phyloP scores from a whole-genome alignment of 192 early-diverging fungal species.

The Obelidium mucronatum region DNA sequence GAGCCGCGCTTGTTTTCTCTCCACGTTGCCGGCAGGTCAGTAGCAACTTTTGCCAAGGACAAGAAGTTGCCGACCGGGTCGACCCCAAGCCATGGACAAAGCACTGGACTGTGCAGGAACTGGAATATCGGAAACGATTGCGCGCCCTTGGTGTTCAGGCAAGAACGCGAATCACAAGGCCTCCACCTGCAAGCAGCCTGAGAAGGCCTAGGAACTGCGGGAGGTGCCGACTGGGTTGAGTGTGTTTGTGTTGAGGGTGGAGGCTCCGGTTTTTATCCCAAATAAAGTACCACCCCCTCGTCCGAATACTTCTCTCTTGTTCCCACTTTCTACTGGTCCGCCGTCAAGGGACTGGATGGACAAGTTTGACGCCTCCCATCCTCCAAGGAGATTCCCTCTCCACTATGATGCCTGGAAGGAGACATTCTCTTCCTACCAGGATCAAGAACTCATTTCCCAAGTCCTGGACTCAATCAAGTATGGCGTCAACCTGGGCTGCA shows the following conservation, averaged over 20 bases:
- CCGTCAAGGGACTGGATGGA: background rate
- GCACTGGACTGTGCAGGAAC: background rate
- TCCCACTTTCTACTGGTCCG: background rate
- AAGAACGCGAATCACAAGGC: background rate
- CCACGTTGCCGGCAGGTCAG: background rate
- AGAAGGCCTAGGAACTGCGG: background rate
- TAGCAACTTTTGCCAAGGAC: background rate
- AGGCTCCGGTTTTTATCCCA: background rate
- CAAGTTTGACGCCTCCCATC: background rate
- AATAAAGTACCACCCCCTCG: background rate
- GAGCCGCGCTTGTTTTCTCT: background rate
- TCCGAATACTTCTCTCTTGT: background rate
- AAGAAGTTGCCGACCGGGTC: background rate
- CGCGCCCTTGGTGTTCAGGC: background rate
- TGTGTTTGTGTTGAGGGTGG: background rate
- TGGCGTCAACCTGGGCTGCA: constrained; percentile 8
- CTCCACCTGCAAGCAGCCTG: background rate
- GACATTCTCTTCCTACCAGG: background rate
- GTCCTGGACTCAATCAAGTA: constrained; percentile 6
- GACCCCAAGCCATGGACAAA: no score
- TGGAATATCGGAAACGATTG: background rate
- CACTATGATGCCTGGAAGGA: background rate
- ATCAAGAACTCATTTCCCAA: background rate
- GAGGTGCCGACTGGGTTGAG: background rate
- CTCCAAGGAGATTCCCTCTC: background rate